Base-by-base conservation (phyloP, 148 eudicot genomes). In the Beta vulgaris region DNA sequence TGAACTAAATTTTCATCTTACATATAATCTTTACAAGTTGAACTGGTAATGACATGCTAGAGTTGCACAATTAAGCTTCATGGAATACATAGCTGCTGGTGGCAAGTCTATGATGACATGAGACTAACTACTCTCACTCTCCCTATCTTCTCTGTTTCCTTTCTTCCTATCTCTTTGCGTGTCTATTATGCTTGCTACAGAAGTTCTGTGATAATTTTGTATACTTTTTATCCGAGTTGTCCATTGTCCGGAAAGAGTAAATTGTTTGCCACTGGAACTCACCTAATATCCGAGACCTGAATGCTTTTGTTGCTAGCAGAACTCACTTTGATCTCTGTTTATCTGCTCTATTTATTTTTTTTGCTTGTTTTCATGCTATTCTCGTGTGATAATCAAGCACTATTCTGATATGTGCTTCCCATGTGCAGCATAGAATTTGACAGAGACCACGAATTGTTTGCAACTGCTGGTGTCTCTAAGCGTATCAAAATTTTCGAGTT, bases 391-490 rank as follows among this genome's bases (percentile, higher is more conserved):
- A 40, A 35, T 4, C 39, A 62, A 32, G 32, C 2, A 2, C 4
- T 11, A 14, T 77, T 31, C 55, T 81, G 28, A 73, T 34, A 15
- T 48, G 64, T 34, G 12, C 35, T 19, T 62, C 69, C 54, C 73
- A 48, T 55, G 76, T 83, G 85, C 98, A 96, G 99, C 83, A 92
- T 96, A 84, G 99, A 96, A 73, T 96, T 96, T 80, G 93, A 96
- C 82, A 82, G 99, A 77, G 98, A 96, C 80, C 87, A 89, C 73
- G 97, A 92, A 74, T 75, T 96, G 61, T 96, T 96, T 85, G 98
- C 99, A 62, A 96, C 97, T 65, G 99, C 97, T 58, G 99, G 99
- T 70, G 99, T 91, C 72, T 95, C 98, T 71, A 87, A 89, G 80
- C 85, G 94, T 39, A 92, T 96, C 79, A 96, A 96, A 84, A 84